A percentile compares a stretch with the other conserved stretches of the same genome.
phyloP scores from a whole-genome alignment of 2,329 filamentous ascomycete species.

The Chaetomium olivaceum region DNA sequence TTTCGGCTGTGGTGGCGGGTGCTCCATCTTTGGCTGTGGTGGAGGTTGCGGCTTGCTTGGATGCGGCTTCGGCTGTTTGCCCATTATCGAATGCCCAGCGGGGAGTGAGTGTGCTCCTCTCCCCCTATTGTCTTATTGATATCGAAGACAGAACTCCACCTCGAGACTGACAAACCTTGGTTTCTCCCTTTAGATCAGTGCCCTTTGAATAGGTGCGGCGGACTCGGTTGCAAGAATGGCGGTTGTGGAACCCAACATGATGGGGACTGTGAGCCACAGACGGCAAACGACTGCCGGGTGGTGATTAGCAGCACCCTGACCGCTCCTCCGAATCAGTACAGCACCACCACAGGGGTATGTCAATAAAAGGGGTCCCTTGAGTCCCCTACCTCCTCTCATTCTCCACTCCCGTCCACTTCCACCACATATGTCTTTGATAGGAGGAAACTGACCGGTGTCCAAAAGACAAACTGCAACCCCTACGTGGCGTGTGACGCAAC shows the following conservation, averaged over 20 bases:
- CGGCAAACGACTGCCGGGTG: neutral
- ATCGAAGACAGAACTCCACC: no score
- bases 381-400: no score
- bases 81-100: neutral
- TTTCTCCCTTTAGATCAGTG: neutral
- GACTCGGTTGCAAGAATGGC: constrained; percentile 3
- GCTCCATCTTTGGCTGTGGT: constrained; percentile 15
- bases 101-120: neutral
- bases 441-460: no score
- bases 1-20: constrained; percentile 13
- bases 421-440: no score
- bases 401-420: no score
- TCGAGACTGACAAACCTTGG: neutral
- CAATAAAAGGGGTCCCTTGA: no score
- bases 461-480: neutral
- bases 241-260: neutral
- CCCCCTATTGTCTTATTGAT: neutral
- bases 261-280: neutral
- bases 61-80: constrained; percentile 11
- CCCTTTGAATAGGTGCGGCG: neutral
- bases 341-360: neutral
- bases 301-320: neutral
- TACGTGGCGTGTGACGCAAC: neutral
- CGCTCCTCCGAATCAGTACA: neutral
- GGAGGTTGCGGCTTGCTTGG: constrained; percentile 14